These are phyloP conservation scores for Didymella exigua DNA, from an alignment of 2,329 filamentous ascomycete genomes.

Conservation along the genomic window DNA sequence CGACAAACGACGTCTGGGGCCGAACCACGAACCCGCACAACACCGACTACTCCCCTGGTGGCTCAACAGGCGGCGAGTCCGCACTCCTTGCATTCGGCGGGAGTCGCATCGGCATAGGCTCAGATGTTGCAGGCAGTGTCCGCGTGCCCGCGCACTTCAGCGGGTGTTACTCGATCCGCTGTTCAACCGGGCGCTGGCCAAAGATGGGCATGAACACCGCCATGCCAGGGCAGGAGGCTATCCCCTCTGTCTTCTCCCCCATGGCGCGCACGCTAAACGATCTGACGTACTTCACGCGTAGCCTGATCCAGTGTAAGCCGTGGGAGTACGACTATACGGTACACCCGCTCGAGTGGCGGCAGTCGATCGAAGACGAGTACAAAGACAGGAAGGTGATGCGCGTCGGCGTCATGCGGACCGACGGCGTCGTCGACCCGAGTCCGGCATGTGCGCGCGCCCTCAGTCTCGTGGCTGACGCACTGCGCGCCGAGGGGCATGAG, in stretches of 20 bases:
- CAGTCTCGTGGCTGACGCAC: slow-evolving; percentile 70
- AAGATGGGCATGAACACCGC: slow-evolving; percentile 82
- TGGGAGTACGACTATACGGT: slow-evolving; percentile 89
- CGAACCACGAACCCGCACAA: slow-evolving; percentile 83
- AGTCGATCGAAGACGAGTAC: slow-evolving; percentile 64
- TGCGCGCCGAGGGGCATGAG: slow-evolving; percentile 75
- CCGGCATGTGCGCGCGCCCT: slow-evolving; percentile 83
- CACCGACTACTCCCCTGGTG: slow-evolving; percentile 81
- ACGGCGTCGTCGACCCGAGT: slow-evolving; percentile 82
- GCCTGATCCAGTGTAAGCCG: slow-evolving; percentile 78
- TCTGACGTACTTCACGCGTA: slow-evolving; percentile 80
- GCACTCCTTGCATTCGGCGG: slow-evolving; percentile 81
- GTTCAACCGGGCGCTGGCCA: slow-evolving; percentile 88
- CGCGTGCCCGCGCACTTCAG: slow-evolving; percentile 86
- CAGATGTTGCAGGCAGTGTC: slow-evolving; percentile 89
- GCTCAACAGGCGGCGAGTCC: slow-evolving; percentile 83
- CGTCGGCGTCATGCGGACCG: slow-evolving; percentile 78
- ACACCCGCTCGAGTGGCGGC: slow-evolving; percentile 81
- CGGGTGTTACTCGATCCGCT: slow-evolving; percentile 84
- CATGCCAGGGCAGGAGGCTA: slow-evolving; percentile 91
- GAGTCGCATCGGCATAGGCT: slow-evolving; percentile 86
- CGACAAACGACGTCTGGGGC: slow-evolving; percentile 80
- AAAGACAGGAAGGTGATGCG: slow-evolving; percentile 67
- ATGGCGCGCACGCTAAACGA: slow-evolving; percentile 89
- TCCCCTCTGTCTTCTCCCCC: slow-evolving; percentile 86